These are phyloP conservation scores for Calophaca sinica DNA, from an alignment of 306 rosid genomes.

Conservation along the genomic window DNA sequence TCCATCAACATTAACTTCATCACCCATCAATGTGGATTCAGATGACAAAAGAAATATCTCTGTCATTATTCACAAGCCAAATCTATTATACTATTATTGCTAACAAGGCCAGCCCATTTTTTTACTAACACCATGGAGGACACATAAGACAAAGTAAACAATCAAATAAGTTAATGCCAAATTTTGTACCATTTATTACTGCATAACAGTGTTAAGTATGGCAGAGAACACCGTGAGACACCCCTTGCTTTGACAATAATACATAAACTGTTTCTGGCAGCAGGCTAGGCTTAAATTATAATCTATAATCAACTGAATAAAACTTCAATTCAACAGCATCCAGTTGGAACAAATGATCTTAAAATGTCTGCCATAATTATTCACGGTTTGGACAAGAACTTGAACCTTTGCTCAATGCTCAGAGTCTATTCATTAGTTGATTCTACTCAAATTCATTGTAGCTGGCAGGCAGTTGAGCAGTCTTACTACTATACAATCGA, in stretches of 20 bases:
- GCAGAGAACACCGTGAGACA: constrained; percentile 4
- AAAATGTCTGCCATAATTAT: too few species aligned
- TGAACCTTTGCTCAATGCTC: too few species aligned
- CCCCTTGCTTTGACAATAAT: not conserved
- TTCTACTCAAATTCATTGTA: constrained; percentile 14
- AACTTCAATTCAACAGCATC: too few species aligned
- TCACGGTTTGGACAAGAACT: too few species aligned
- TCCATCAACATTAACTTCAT: constrained; percentile 27
- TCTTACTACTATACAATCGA: constrained; percentile 1
- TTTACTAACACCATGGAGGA: not conserved
- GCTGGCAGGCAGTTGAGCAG: constrained; percentile 11
- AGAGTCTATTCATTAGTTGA: not conserved
- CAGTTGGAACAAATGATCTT: too few species aligned
- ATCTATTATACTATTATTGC: constrained; percentile 23
- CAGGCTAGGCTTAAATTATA: constrained; percentile 4
- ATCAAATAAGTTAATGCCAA: constrained; percentile 32
- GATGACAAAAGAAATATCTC: not conserved
- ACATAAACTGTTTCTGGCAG: not conserved
- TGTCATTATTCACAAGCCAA: constrained; percentile 36
- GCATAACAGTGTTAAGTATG: not conserved
- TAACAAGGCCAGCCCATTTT: not conserved
- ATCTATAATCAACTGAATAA: not conserved
- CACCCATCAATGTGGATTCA: constrained; percentile 22
- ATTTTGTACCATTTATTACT: not conserved
- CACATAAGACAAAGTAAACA: constrained; percentile 21